Percentiles rank a stretch among this genome's conserved stretches.
Evolutionary conservation across 495 filamentous ascomycete genomes (phyloP).

Genomic region (Rhypophila decipiens): DNA sequence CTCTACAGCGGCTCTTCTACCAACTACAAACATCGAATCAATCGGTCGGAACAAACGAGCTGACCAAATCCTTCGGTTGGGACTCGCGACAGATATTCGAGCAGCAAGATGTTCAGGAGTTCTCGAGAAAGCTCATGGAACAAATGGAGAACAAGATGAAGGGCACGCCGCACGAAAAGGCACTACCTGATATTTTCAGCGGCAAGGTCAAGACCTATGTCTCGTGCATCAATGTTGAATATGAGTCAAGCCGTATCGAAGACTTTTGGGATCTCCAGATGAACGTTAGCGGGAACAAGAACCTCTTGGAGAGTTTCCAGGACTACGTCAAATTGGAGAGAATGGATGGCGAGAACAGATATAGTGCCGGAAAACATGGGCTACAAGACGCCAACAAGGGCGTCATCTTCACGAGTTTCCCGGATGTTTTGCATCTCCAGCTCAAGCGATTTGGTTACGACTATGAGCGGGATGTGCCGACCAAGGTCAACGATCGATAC

Average conservation of each 20-base stretch:
- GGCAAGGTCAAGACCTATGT: constrained; percentile 98
- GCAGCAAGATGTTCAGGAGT: constrained; percentile 97
- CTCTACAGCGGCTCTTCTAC: constrained; percentile 89
- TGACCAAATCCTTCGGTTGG: constrained; percentile 96
- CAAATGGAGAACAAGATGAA: constrained; percentile 96
- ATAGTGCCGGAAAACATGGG: constrained; percentile 81
- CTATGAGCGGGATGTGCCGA: constrained; percentile 90
- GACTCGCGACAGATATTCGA: constrained; percentile 97
- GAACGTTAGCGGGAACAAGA: constrained; percentile 90
- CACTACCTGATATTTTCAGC: constrained; percentile 81
- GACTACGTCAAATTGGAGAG: constrained; percentile 96
- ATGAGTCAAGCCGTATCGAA: constrained; percentile 88
- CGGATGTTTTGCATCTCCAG: constrained; percentile 90
- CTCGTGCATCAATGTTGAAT: constrained; percentile 95
- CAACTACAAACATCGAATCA: constrained; percentile 75
- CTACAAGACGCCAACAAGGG: constrained; percentile 96
- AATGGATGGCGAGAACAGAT: constrained; percentile 97
- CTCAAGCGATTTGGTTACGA: constrained; percentile 98
- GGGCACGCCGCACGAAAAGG: constrained; percentile 89
- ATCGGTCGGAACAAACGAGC: constrained; percentile 84
- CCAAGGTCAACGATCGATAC: constrained; percentile 98
- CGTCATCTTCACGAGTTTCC: constrained; percentile 94
- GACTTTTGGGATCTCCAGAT: constrained; percentile 99
- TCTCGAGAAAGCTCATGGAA: constrained; percentile 95
- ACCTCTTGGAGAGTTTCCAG: constrained; percentile 86